Percentiles rank a stretch among this genome's conserved stretches.
Conservation (phyloP, 2,329 filamentous ascomycete species). For the Neonectria faginata region DNA sequence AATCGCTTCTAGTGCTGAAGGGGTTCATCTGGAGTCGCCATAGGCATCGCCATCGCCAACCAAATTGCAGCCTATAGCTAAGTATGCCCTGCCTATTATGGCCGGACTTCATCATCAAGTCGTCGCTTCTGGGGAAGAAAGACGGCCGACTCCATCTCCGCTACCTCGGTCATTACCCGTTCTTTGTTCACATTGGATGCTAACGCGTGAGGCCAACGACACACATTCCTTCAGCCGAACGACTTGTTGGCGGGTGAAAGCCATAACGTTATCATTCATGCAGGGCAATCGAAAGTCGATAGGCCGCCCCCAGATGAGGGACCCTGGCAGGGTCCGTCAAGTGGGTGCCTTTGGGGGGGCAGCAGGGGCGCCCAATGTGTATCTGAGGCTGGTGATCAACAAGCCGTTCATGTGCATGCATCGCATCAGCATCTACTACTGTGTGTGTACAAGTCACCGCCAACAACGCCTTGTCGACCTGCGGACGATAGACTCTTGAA, state of each 20-base stretch:
- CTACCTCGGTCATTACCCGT: conserved; percentile 27
- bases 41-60: conserved; percentile 1
- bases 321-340: conserved; percentile 4
- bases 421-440: not conserved
- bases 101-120: conserved; percentile 1
- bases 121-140: conserved; percentile 3
- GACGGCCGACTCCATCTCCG: conserved; percentile 11
- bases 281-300: conserved; percentile 25
- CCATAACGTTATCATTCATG: conserved; percentile 13
- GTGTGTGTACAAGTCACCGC: not conserved
- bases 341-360: conserved; percentile 7
- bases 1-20: too few species aligned
- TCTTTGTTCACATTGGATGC: conserved; percentile 4
- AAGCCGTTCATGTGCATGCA: not conserved
- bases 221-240: conserved; percentile 8
- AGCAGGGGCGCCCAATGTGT: not conserved
- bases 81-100: not conserved
- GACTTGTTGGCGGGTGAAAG: conserved; percentile 9
- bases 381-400: conserved; percentile 10
- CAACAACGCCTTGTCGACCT: not conserved
- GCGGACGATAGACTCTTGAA: too few species aligned
- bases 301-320: conserved; percentile 19
- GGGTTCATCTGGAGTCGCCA: not conserved
- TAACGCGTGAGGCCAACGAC: conserved; percentile 2
- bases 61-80: not conserved